Base-by-base conservation (phyloP, 768 basidiomycete genomes). In the Gelatoporia subvermispora region DNA sequence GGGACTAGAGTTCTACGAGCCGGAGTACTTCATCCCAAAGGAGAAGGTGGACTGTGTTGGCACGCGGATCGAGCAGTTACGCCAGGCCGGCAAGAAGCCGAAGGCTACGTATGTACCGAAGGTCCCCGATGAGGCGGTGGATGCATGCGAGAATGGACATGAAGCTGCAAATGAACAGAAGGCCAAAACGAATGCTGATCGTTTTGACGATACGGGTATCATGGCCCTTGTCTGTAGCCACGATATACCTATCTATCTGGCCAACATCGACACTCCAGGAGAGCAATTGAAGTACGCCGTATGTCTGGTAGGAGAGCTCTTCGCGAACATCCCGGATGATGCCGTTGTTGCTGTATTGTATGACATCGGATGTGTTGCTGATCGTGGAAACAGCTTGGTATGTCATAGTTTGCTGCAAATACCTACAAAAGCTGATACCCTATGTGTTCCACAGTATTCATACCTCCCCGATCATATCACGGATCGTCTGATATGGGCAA, bases 211-310 rank as follows among this genome's bases (percentile, higher is more conserved):
- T 34, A 60, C 54, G 2, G 68, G 72, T 0, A 43, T 70, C 25
- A 73, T 74, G 65, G 65, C 64, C 0, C 52, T 73, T 0, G 66
- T 70, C 0, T 74, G 72, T 50, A 49, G 62, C 0, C 72, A 73
- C 35, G 64, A 71, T 36, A 64, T 69, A 8, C 64, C 65, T 0
- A 45, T 73, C 0, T 67, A 67, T 20, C 49, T 72, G 1, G 65
- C 66, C 17, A 72, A 76, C 43, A 71, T 76, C n/a, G 64, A 68
- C 48, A 59, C 68, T 1, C 60, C 68, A 11, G 67, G 72, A 3
- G 65, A 73, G 46, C 55, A 70, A 49, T 67, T 72, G 43, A 64
- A 71, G 20, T 73, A 67, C 50, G 59, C 63, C 18, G 54, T 74
- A 3, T 57, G 68, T 0, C 56, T 72, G 0, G 50, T 74, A 5